phyloP scores from a whole-genome alignment of 1,139 yeast species.

The Candida tunisiensis region DNA sequence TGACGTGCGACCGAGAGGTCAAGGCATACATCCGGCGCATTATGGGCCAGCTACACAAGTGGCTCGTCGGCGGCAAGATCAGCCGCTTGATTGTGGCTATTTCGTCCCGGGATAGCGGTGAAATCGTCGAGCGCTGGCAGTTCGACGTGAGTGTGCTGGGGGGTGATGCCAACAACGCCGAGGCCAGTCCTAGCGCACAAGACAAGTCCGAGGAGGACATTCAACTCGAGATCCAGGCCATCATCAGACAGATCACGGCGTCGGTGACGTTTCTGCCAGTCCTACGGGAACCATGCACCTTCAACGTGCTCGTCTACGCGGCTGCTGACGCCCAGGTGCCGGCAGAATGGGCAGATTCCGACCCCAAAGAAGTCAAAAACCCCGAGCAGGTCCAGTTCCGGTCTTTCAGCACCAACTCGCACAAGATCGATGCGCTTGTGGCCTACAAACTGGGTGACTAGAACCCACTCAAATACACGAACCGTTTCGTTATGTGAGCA shows the following conservation, averaged over 20 bases:
- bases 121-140: slow-evolving; percentile 75
- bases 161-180: slow-evolving; percentile 2
- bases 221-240: slow-evolving; percentile 66
- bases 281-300: slow-evolving; percentile 51
- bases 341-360: slow-evolving; percentile 76
- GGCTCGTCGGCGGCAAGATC: slow-evolving; percentile 65
- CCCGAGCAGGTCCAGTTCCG: slow-evolving; percentile 56
- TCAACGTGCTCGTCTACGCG: slow-evolving; percentile 76
- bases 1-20: slow-evolving; percentile 64
- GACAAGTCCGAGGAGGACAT: slow-evolving; percentile 27
- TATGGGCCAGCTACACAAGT: slow-evolving; percentile 56
- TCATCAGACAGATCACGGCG: slow-evolving; percentile 79
- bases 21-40: slow-evolving; percentile 50
- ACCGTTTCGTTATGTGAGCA: too few species aligned
- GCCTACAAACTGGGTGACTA: slow-evolving; percentile 32
- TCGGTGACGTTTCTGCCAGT: slow-evolving; percentile 77
- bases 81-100: slow-evolving; percentile 57
- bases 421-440: slow-evolving; percentile 61
- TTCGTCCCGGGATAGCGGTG: slow-evolving; percentile 47
- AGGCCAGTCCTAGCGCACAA: neutral
- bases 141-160: slow-evolving; percentile 41
- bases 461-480: slow-evolving; percentile 1
- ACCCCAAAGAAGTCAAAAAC: slow-evolving; percentile 37
- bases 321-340: slow-evolving; percentile 61
- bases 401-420: slow-evolving; percentile 51